Evolutionary conservation across 2,329 filamentous ascomycete species (phyloP).

Genomic region (Dothistroma pini): DNA sequence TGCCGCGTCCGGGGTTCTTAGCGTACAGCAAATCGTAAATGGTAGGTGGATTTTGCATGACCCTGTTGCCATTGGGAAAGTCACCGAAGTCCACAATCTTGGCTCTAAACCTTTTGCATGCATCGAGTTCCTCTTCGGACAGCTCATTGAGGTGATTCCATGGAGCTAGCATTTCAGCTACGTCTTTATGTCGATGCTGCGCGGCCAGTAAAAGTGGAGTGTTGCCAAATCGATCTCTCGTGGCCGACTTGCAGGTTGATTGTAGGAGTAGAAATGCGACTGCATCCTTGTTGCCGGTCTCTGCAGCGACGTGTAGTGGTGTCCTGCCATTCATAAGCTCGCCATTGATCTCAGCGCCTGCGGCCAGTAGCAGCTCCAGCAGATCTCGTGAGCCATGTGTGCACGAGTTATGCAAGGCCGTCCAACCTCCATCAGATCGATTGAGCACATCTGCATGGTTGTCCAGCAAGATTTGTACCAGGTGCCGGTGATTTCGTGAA

Average conservation of each 20-base stretch:
- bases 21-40: constrained; percentile 26
- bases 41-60: constrained; percentile 17
- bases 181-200: constrained; percentile 39
- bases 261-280: constrained; percentile 22
- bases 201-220: constrained; percentile 44
- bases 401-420: constrained; percentile 65
- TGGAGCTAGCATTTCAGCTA: constrained; percentile 42
- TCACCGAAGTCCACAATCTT: constrained; percentile 28
- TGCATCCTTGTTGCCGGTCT: constrained; percentile 26
- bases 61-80: constrained; percentile 26
- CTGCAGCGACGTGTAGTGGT: constrained; percentile 29
- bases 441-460: constrained; percentile 93
- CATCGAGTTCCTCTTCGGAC: constrained; percentile 22
- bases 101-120: constrained; percentile 21
- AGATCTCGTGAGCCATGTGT: constrained; percentile 14
- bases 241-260: constrained; percentile 31
- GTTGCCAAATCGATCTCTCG: constrained; percentile 44
- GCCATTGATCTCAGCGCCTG: constrained; percentile 27
- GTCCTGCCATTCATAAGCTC: constrained; percentile 26
- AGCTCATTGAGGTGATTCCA: constrained; percentile 35
- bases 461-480: constrained; percentile 79
- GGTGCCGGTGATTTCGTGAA: constrained; percentile 13
- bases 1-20: constrained; percentile 14
- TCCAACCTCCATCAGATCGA: constrained; percentile 86
- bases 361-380: constrained; percentile 23